These are phyloP conservation scores for Neonothopanus nambi DNA, from an alignment of 1,284 basidiomycete species.

Conservation along the genomic window DNA sequence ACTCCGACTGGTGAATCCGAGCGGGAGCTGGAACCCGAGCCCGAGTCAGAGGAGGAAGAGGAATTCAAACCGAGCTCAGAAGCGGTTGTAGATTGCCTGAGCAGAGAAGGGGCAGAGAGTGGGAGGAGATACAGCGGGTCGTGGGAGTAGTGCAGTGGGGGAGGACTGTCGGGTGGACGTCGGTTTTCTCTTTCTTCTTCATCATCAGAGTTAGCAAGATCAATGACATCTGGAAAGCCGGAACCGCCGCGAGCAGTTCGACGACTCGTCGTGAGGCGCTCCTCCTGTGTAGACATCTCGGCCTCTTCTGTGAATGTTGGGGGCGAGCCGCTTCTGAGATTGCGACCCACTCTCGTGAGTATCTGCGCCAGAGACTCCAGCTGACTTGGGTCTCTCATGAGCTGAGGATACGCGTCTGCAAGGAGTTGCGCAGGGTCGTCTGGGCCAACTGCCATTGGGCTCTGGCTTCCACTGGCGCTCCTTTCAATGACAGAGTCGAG, in stretches of 20 bases:
- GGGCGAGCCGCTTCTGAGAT: not conserved
- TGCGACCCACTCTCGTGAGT: conserved; percentile 1
- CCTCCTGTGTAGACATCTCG: not conserved
- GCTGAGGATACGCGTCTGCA: conserved; percentile 31
- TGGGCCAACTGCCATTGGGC: conserved; percentile 41
- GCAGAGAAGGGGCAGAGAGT: conserved; percentile 2
- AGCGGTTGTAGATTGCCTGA: too few relatives aligned
- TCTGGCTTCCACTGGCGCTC: conserved; percentile 39
- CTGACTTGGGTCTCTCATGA: conserved; percentile 5
- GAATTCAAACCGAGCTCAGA: too few relatives aligned
- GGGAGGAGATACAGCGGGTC: not conserved
- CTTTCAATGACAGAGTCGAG: conserved; percentile 32
- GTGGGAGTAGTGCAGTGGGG: not conserved
- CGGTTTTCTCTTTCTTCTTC: not conserved
- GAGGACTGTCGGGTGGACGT: not conserved
- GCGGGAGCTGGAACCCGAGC: not conserved
- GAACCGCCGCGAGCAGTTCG: not conserved
- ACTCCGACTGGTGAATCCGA: not conserved
- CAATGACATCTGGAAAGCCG: not conserved
- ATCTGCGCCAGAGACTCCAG: too few relatives aligned
- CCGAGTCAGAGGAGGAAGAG: too few relatives aligned
- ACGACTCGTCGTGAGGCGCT: not conserved
- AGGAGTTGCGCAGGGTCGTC: conserved; percentile 39
- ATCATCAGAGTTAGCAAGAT: not conserved
- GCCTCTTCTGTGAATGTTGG: not conserved